Evolutionary conservation across 345 rosid species (phyloP), one percentile per base, ranked within the genome.

Genomic region (Ricinus communis): DNA sequence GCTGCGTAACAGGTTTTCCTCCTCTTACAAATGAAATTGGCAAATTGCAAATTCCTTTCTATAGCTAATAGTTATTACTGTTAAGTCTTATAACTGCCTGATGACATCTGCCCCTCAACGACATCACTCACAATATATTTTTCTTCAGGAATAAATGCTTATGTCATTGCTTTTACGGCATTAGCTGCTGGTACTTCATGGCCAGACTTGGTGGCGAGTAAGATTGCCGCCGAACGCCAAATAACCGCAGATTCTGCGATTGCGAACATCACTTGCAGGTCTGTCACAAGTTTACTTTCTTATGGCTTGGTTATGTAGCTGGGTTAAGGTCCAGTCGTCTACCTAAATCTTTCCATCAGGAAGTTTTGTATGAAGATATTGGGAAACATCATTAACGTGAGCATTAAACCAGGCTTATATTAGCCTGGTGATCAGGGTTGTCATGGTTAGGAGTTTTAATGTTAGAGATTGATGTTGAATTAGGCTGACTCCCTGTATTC

Each of bases 251-350:
- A 94, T 75, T 94, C 98, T 54, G 97, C 98, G 61, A 91, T 94
- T 65, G 96, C 98, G 38, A 94, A 94, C 85, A 94, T 94, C 82
- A 94, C 88, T 76, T 91, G 98, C 97, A 91, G 98, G 96, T 93
- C 74, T 53, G 58, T 60, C 14, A 4, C 51, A 19, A 16, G 3
- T 59, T 45, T 41, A n/a, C 22, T 68, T 67, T 25, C 31, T 25
- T 12, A 38, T 10, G 43, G 25, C 31, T 18, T 62, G n/a, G 15
- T 65, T 21, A 53, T 33, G 8, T 53, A 13, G 22, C 66, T 43
- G 4, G 8, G 40, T 15, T 62, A 0, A 8, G 2, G 5, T 4
- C 47, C 47, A 43, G 47, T 12, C 1, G 47, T 24, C 12, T 47
- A 21, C 12, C 45, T 45, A 16, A 50, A 55, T 53, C 0, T 12